Evolutionary conservation across 1,139 yeast genomes (phyloP), one percentile per base, ranked within the genome.

Genomic region (Sugiyamaella sp.): DNA sequence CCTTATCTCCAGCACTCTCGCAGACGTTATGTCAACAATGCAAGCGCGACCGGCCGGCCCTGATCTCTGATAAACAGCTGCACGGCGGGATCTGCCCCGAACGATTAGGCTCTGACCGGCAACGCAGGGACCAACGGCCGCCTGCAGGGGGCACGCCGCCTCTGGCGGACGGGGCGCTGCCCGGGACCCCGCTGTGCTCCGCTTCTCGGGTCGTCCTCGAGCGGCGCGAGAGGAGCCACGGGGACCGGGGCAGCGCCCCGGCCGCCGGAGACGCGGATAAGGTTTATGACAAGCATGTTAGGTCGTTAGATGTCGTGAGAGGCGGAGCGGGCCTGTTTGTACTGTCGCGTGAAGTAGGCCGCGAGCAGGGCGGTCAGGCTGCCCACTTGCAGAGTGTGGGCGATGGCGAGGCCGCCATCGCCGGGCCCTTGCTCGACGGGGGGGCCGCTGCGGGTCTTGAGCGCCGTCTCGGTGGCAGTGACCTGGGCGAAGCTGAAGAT

Each of bases 321-420:
- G 17, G 44, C 44, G 3, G 48, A 22, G 9, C 17, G 43, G 3
- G 46, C 39, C 21, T 32, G 45, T 35, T 46, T 55, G 37, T 48
- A 48, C 19, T 41, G 27, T 20, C 46, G 51, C 4, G 72, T 62
- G 51, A 61, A 63, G 41, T 63, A 66, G 0, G 74, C 73, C 1
- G 75, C 75, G 3, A 60, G 54, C 6, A 71, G 54, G 0, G 75
- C 70, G 1, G 69, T 57, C 3, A 71, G 16, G 14, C 69, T 65
- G 6, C 76, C 76, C 1, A 73, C 53, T 54, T 69, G 74, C 38
- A 72, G 56, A 2, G 74, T 69, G 9, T 65, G 60, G 0, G 74
- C 74, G 35, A 71, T 69, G 2, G 73, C 70, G 14, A 58, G 57
- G 2, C 75, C 74, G 2, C 72, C 72, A 42, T 69, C 73, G n/a